Evolutionary conservation across 2,329 filamentous ascomycete genomes (phyloP), one percentile per base, ranked within the genome.

Genomic region (Aureobasidium namibiae): DNA sequence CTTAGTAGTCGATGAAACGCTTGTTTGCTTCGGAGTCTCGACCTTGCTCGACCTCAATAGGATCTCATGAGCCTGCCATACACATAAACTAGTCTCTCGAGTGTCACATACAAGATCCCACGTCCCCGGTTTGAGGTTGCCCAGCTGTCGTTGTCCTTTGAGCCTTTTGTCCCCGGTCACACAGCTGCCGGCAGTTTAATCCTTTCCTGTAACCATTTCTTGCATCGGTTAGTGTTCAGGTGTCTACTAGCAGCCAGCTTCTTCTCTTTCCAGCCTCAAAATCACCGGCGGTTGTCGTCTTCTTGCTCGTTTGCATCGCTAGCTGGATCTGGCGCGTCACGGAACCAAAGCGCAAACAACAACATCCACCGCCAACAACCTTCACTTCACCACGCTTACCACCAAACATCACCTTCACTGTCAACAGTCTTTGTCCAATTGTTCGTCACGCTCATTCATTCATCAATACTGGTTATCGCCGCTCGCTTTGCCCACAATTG

Each of bases 141-240:
- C 52, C 31, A 24, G 50, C 50, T 36, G 23, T 21, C n/a, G 23
- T 31, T 53, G 34, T 33, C 36, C 9, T 56, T 56, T 45, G 8
- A 31, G 26, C 9, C 2, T 16, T 45, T 24, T 31, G 2, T 56
- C 52, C 52, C 52, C 52, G 38, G 52, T 56, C 38, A 41, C 39
- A 56, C 52, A 56, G 26, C 52, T 44, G 39, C 50, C 18, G 50
- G 50, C 50, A 54, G 50, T 54, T 45, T 56, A 56, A 56, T 45
- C 41, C 39, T 42, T 41, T 42, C 42, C 50, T 33, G 34, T 54
- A 23, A 54, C 23, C 21, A 39, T 54, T 39, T 14, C 50, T 42
- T 54, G 38, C 50, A 31, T 54, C 42, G 50, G 21, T 21, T 21
- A 31, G 36, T 39, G 52, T 56, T 36, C 7, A 45, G 36, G 52